Evolutionary conservation across 2,329 filamentous ascomycete species (phyloP), one percentile per base, ranked within the genome.

Genomic region (Tolypocladium sp.): DNA sequence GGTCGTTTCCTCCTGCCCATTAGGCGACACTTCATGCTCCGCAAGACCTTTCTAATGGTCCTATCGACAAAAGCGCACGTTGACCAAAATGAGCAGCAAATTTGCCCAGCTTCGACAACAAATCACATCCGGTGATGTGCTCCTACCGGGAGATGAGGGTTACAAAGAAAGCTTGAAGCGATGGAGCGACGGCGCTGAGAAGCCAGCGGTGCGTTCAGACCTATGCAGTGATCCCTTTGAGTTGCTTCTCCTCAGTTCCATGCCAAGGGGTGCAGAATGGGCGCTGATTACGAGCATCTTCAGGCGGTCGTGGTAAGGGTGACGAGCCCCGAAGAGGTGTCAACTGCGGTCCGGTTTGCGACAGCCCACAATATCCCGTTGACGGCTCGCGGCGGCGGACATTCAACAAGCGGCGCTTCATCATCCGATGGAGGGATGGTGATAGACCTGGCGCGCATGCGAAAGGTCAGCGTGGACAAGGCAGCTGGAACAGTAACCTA

Each of bases 331-430:
- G 66, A 72, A n/a, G 76, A 82, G 61, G 70, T 78, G 37, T 72
- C 74, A 27, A 68, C 72, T 7, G 73, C 74, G 0, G 66, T 83
- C 49, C 70, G 73, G 35, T 81, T 79, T 63, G 77, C 78, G 22
- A 70, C 68, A 1, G 64, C 73, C 17, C 66, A 79, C 55, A 65
- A 67, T 8, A 73, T 85, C 49, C 76, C 81, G 52, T 74, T 85
- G 59, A 80, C 78, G 0, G 78, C 84, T 40, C 76, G 76, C 58
- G 79, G 82, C 20, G 83, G 83, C 22, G 81, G 82, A 0, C 83
- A 86, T 68, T 81, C 79, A 1, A 82, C 82, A 0, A 75, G 76
- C 2, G 81, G 80, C 7, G 73, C 77, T 2, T 79, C 77, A 2
- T 64, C 62, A 37, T 80, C 78, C 1, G 77, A 77, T 1, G 77